These are phyloP conservation scores for Psilocybe cyanescens DNA, from an alignment of 768 basidiomycete genomes.

Conservation along the genomic window DNA sequence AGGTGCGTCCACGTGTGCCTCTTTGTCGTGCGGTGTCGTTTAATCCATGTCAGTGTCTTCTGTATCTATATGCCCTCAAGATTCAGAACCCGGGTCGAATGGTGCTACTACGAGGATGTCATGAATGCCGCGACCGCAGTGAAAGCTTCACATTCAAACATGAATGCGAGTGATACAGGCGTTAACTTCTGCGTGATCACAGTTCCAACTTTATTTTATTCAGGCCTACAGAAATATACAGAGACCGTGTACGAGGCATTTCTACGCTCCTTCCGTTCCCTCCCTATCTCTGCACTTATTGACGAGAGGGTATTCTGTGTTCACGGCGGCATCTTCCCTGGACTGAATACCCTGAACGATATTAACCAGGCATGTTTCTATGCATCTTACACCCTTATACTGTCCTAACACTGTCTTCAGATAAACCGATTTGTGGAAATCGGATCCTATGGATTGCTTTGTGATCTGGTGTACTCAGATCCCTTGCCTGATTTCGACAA, in stretches of 20 bases:
- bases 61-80: conserved; percentile 94
- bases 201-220: neutral
- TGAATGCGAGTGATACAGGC: conserved; percentile 67
- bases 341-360: conserved; percentile 79
- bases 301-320: conserved; percentile 97
- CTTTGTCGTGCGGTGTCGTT: neutral
- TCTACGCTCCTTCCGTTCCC: conserved; percentile 84
- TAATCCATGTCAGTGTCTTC: conserved; percentile 61
- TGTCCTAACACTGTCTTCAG: conserved; percentile 39
- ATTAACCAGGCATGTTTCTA: conserved; percentile 21
- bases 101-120: conserved; percentile 89
- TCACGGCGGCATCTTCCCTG: conserved; percentile 93
- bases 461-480: conserved; percentile 96
- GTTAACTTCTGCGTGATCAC: neutral
- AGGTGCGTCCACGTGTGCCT: conserved; percentile 33
- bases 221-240: conserved; percentile 92
- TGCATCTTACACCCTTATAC: neutral
- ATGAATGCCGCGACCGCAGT: conserved; percentile 95
- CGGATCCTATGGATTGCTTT: conserved; percentile 87
- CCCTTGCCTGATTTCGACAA: conserved; percentile 91
- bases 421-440: conserved; percentile 94
- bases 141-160: conserved; percentile 98
- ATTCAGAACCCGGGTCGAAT: conserved; percentile 86
- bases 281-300: conserved; percentile 91
- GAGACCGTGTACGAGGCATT: conserved; percentile 89